These are phyloP conservation scores for Neophaeococcomyces mojaviensis DNA, from an alignment of 2,329 filamentous ascomycete species.

Conservation along the genomic window DNA sequence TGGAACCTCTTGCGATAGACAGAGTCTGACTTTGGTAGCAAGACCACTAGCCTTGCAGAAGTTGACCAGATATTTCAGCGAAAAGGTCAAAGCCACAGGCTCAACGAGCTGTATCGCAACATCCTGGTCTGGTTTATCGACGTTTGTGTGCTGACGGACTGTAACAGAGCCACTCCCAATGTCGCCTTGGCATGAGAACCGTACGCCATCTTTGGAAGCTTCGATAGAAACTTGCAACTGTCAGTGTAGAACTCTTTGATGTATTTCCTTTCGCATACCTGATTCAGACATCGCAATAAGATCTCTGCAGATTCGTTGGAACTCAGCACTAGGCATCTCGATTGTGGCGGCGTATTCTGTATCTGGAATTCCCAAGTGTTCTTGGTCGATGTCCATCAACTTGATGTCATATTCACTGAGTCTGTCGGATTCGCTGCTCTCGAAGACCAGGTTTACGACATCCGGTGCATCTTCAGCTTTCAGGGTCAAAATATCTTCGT, in stretches of 20 bases:
- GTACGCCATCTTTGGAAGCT: constrained; percentile 92
- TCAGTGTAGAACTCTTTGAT: constrained; percentile 19
- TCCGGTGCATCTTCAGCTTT: constrained; percentile 97
- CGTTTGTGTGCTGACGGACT: constrained; percentile 75
- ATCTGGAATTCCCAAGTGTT: constrained; percentile 96
- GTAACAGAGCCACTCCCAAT: constrained; percentile 94
- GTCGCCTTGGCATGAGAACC: constrained; percentile 87
- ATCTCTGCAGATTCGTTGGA: constrained; percentile 91
- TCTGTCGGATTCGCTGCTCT: constrained; percentile 79
- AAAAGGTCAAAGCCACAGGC: constrained; percentile 91
- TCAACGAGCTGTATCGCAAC: constrained; percentile 87
- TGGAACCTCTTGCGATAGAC: constrained; percentile 91
- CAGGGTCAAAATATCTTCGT: constrained; percentile 87
- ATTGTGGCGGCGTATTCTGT: constrained; percentile 97
- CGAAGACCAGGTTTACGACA: constrained; percentile 90
- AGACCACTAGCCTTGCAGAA: constrained; percentile 96
- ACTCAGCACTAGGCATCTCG: constrained; percentile 79
- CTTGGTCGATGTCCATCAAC: constrained; percentile 99
- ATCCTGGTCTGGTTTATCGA: constrained; percentile 80
- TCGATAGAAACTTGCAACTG: constrained; percentile 72
- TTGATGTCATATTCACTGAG: constrained; percentile 99
- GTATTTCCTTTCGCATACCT: constrained; percentile 52
- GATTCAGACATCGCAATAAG: constrained; percentile 89
- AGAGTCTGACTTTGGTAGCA: constrained; percentile 77
- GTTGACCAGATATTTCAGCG: constrained; percentile 98